These are phyloP conservation scores for Ceratobasidium sp. DNA, from an alignment of 1,284 basidiomycete genomes.

Conservation along the genomic window DNA sequence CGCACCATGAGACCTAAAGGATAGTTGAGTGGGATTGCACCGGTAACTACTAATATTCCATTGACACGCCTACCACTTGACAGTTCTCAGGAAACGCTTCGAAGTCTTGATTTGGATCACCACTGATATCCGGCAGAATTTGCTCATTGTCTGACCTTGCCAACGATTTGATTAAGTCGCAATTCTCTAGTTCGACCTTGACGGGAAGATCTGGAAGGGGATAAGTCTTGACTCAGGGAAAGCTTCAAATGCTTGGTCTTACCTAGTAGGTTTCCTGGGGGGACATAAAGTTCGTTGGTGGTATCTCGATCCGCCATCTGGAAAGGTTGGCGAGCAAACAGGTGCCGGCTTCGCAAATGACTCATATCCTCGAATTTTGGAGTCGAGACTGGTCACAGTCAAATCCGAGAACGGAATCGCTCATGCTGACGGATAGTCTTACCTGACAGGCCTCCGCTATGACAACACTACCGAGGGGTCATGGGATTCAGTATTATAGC, in stretches of 20 bases:
- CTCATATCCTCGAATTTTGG: constrained; percentile 23
- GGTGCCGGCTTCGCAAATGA: background rate
- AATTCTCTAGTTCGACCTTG: background rate
- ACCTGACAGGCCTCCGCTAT: constrained; percentile 35
- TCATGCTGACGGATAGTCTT: background rate
- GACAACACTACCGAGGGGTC: constrained; percentile 20
- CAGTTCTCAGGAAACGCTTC: constrained; percentile 12
- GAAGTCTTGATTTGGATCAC: background rate
- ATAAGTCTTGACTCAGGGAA: background rate
- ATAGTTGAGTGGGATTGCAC: no score
- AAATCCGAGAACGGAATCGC: no score
- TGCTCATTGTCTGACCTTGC: background rate
- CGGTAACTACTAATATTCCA: no score
- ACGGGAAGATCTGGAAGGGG: constrained; percentile 14
- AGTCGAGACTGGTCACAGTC: background rate
- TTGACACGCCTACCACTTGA: constrained; percentile 29
- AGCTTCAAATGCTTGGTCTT: background rate
- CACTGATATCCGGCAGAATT: background rate
- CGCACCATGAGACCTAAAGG: constrained; percentile 27
- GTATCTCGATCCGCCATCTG: no score
- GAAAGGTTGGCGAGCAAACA: background rate
- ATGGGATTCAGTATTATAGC: background rate
- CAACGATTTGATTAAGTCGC: background rate
- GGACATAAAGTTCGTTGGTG: background rate
- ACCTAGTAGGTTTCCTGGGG: background rate